These are phyloP conservation scores for Chlorella sorokiniana DNA, from an alignment of 139 green algal genomes.

Conservation along the genomic window DNA sequence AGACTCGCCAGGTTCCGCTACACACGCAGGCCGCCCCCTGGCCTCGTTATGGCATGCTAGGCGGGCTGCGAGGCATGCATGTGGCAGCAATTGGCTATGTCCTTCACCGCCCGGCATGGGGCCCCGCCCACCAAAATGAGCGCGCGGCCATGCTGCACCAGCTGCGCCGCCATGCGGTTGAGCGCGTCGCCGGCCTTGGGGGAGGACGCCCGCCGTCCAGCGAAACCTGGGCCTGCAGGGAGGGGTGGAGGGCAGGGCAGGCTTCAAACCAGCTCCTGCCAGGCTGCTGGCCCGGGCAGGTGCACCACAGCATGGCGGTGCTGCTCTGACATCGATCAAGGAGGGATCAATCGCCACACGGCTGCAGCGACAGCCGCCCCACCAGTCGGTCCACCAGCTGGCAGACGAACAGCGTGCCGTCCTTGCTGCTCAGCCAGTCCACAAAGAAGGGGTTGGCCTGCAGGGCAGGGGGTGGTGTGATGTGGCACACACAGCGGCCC, in stretches of 20 bases:
- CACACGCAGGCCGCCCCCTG: no score
- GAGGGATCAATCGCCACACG: no score
- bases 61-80: neutral
- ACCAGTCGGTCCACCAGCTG: conserved; percentile 9
- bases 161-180: neutral
- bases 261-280: neutral
- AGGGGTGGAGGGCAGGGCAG: neutral
- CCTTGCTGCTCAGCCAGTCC: neutral
- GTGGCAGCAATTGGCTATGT: neutral
- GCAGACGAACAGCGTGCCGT: neutral
- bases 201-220: neutral
- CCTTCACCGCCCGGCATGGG: neutral
- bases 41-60: no score
- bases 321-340: no score
- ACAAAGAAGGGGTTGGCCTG: neutral
- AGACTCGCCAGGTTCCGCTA: no score
- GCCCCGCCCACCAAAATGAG: neutral
- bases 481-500: neutral
- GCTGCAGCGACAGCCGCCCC: no score
- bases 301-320: no score
- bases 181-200: neutral
- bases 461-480: neutral
- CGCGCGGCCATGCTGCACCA: neutral
- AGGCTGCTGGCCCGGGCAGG: no score
- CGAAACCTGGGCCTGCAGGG: neutral